phyloP scores from a whole-genome alignment of 345 rosid species.

The Chamaenerion angustifolium region DNA sequence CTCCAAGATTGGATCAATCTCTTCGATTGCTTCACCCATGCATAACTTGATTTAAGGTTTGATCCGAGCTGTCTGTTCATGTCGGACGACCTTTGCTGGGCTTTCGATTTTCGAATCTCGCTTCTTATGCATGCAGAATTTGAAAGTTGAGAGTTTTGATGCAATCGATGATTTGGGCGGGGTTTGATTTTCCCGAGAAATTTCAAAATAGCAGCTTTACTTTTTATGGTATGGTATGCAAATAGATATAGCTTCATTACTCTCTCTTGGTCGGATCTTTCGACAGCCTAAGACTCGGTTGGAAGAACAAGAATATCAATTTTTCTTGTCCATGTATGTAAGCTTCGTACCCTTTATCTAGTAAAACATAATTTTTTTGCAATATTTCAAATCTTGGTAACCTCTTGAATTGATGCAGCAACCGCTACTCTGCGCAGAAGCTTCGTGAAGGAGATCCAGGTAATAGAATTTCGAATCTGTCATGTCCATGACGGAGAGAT shows the following conservation, averaged over 20 bases:
- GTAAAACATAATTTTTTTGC: too few relatives aligned
- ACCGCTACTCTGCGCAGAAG: too few relatives aligned
- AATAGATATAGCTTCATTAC: too few relatives aligned
- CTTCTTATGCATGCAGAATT: background rate
- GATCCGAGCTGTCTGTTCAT: too few relatives aligned
- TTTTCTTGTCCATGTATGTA: constrained; percentile 2
- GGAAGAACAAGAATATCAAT: background rate
- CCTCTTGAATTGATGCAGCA: too few relatives aligned
- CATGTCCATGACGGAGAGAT: constrained; percentile 23
- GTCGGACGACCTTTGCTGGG: background rate
- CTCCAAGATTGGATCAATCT: background rate
- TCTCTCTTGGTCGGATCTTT: too few relatives aligned
- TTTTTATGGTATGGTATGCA: background rate
- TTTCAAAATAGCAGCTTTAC: background rate
- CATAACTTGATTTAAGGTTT: too few relatives aligned
- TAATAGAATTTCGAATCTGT: background rate
- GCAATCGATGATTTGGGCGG: constrained; percentile 9
- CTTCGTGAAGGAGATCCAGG: too few relatives aligned
- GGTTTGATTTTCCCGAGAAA: constrained; percentile 10
- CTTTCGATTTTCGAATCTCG: background rate
- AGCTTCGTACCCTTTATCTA: background rate
- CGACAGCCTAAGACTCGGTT: too few relatives aligned
- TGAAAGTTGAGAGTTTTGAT: background rate
- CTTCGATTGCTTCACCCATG: background rate
- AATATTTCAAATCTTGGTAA: too few relatives aligned